Conservation (phyloP, 2,329 filamentous ascomycete species). For the Myriosclerotinia scirpicola region DNA sequence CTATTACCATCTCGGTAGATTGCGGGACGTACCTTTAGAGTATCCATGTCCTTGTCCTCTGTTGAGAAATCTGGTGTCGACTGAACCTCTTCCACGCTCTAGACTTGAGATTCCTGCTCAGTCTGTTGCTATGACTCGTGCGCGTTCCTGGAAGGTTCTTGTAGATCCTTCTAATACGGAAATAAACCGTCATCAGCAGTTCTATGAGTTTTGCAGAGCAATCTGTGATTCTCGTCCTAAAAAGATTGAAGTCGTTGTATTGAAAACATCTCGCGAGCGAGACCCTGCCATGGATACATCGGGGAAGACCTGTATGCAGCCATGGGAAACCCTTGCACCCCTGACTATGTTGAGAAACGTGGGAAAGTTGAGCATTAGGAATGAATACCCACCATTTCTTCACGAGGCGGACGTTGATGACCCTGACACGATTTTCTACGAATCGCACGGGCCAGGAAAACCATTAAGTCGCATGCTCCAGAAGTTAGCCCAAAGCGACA, state of each 20-base stretch:
- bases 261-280: background rate
- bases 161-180: background rate
- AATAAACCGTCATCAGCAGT: background rate
- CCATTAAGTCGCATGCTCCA: background rate
- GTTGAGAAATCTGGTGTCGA: background rate
- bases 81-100: background rate
- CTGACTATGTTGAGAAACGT: conserved; percentile 13
- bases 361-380: background rate
- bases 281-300: too few species aligned
- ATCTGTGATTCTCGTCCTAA: background rate
- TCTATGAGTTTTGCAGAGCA: background rate
- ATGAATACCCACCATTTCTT: background rate
- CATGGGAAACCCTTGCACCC: background rate
- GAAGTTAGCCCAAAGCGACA: background rate
- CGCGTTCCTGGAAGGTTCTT: background rate
- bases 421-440: background rate
- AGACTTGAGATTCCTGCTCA: background rate
- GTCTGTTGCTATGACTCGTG: background rate
- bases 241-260: background rate
- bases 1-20: too few species aligned
- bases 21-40: too few species aligned
- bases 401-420: background rate
- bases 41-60: conserved; percentile 4
- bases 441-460: background rate
- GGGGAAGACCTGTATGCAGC: background rate